These are phyloP conservation scores for Pyrus betulifolia DNA, from an alignment of 306 rosid species.

Conservation along the genomic window DNA sequence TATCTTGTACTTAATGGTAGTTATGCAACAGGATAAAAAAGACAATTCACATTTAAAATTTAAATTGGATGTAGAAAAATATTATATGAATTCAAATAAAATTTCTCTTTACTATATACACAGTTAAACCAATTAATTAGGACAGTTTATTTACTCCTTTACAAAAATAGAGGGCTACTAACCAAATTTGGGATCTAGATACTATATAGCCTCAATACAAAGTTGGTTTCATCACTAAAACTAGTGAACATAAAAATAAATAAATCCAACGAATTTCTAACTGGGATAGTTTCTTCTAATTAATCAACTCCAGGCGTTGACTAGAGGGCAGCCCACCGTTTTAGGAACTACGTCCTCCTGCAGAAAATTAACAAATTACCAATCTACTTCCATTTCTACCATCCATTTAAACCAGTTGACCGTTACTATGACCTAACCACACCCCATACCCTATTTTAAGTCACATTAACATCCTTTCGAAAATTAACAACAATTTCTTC, in stretches of 20 bases:
- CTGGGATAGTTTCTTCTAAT: neutral
- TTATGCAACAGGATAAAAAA: too few relatives aligned
- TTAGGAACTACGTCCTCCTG: neutral
- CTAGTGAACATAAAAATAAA: too few relatives aligned
- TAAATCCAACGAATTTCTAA: neutral
- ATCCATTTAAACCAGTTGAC: neutral
- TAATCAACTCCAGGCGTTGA: neutral
- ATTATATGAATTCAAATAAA: too few relatives aligned
- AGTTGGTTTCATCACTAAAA: neutral
- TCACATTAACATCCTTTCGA: neutral
- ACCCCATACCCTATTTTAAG: neutral
- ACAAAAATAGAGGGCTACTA: neutral
- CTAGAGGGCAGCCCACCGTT: too few relatives aligned
- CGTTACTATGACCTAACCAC: neutral
- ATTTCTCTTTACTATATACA: too few relatives aligned
- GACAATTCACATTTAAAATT: too few relatives aligned
- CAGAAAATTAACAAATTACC: neutral
- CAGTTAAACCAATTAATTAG: accelerated
- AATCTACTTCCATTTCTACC: neutral
- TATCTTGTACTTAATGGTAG: too few relatives aligned
- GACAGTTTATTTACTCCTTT: too few relatives aligned
- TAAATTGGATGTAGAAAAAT: too few relatives aligned
- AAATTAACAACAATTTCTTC: neutral
- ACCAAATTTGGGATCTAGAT: neutral
- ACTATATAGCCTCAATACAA: neutral